Evolutionary conservation across 495 filamentous ascomycete species (phyloP).

Genomic region (Penicillium angulare): DNA sequence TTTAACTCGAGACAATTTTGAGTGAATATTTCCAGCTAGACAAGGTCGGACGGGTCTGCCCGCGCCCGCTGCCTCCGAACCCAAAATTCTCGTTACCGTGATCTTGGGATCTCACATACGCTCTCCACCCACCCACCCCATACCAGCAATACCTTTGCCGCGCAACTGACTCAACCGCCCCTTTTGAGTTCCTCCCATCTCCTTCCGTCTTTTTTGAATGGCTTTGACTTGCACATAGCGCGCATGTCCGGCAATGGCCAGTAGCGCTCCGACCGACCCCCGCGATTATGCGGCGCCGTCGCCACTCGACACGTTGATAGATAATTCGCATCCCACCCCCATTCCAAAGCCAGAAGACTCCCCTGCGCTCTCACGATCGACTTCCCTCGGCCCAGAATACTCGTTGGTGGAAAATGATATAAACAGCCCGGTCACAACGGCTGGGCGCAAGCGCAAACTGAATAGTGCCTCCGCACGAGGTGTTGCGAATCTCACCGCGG

Average conservation of each 20-base stretch:
- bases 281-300: conserved; percentile 30
- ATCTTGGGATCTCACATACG: conserved; percentile 1
- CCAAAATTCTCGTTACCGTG: background rate
- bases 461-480: conserved; percentile 59
- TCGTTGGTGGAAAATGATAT: conserved; percentile 15
- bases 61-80: conserved; percentile 1
- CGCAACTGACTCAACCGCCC: background rate
- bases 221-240: conserved; percentile 25
- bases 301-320: conserved; percentile 19
- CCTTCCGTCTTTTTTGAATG: conserved; percentile 25
- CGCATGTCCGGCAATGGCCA: conserved; percentile 42
- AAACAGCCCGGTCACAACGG: conserved; percentile 21
- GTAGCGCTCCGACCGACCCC: conserved; percentile 26
- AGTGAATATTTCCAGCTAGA: background rate
- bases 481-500: conserved; percentile 70
- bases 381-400: conserved; percentile 28
- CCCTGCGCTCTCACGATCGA: conserved; percentile 29
- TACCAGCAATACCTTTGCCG: conserved; percentile 3
- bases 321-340: conserved; percentile 16
- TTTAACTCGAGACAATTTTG: too few relatives aligned
- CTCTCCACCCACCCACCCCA: background rate
- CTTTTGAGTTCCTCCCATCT: background rate
- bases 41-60: background rate
- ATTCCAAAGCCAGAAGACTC: conserved; percentile 32
- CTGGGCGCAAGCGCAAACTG: conserved; percentile 48